These are phyloP conservation scores for Penicillium simplicissimum DNA, from an alignment of 495 filamentous ascomycete species.

Conservation along the genomic window DNA sequence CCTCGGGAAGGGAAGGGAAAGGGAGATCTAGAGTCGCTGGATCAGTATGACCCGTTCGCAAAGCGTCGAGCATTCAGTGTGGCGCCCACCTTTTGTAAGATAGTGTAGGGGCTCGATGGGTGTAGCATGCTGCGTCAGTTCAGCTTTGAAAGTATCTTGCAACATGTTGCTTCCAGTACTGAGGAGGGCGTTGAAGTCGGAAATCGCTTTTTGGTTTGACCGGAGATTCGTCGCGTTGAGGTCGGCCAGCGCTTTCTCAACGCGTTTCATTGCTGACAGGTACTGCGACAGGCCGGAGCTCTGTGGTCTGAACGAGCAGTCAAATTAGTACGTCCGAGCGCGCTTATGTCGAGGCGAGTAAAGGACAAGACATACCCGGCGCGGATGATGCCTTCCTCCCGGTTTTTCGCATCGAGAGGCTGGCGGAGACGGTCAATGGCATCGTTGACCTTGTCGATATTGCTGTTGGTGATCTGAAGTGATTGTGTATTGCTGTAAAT, in stretches of 20 bases:
- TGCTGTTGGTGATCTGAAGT: constrained; percentile 79
- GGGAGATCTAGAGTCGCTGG: constrained; percentile 53
- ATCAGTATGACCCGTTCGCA: not conserved
- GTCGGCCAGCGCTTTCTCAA: constrained; percentile 75
- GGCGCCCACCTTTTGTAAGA: constrained; percentile 73
- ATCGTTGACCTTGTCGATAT: constrained; percentile 81
- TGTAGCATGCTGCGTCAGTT: constrained; percentile 69
- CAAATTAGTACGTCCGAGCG: constrained; percentile 18
- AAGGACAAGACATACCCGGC: constrained; percentile 57
- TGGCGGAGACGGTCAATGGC: constrained; percentile 87
- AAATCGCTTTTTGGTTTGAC: constrained; percentile 86
- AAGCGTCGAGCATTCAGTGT: not conserved
- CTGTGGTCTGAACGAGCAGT: constrained; percentile 56
- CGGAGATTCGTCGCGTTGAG: constrained; percentile 84
- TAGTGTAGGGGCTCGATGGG: constrained; percentile 88
- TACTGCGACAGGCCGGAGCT: constrained; percentile 82
- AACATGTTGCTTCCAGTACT: constrained; percentile 76
- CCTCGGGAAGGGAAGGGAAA: constrained; percentile 62
- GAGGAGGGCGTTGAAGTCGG: constrained; percentile 74
- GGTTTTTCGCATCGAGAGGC: constrained; percentile 81
- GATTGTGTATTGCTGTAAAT: constrained; percentile 90
- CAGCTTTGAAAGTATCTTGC: constrained; percentile 75
- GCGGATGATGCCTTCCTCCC: constrained; percentile 88
- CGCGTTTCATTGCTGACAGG: constrained; percentile 82
- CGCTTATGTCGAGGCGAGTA: not conserved